Evolutionary conservation across 2,329 filamentous ascomycete species (phyloP).

Genomic region (Emydomyces testavorans): DNA sequence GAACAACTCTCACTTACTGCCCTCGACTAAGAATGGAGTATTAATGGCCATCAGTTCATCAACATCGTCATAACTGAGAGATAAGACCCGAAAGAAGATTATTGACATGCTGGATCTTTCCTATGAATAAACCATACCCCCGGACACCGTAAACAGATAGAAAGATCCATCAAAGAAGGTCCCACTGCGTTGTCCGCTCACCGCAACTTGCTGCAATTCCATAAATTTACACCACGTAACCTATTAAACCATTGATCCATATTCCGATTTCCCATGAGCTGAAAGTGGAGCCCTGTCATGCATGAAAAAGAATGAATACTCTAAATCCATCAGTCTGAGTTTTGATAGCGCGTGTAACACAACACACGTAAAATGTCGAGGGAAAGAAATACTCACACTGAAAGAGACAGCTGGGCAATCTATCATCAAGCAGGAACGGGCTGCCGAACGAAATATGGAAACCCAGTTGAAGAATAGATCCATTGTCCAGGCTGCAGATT

Average conservation of each 20-base stretch:
- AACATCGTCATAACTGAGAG: too few relatives aligned
- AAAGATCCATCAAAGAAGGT: background rate
- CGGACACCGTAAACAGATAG: background rate
- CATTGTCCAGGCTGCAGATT: constrained; percentile 24
- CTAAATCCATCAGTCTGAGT: background rate
- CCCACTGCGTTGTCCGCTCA: background rate
- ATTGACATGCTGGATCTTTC: too few relatives aligned
- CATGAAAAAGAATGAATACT: background rate
- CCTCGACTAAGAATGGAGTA: too few relatives aligned
- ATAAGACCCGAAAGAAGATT: too few relatives aligned
- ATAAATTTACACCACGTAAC: background rate
- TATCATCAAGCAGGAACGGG: background rate
- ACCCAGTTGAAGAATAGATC: constrained; percentile 14
- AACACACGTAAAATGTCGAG: background rate
- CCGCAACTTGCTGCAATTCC: constrained; percentile 2
- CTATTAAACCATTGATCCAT: background rate
- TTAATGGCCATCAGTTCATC: too few relatives aligned
- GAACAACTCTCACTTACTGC: too few relatives aligned
- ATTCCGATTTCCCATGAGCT: background rate
- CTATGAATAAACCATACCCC: too few relatives aligned
- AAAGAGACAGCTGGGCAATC: background rate
- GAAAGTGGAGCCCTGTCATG: background rate
- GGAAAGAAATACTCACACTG: background rate
- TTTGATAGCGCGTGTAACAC: background rate
- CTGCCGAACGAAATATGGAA: constrained; percentile 14